Conservation (phyloP, 768 basidiomycete genomes). For the Xerocomellus dryophilus region DNA sequence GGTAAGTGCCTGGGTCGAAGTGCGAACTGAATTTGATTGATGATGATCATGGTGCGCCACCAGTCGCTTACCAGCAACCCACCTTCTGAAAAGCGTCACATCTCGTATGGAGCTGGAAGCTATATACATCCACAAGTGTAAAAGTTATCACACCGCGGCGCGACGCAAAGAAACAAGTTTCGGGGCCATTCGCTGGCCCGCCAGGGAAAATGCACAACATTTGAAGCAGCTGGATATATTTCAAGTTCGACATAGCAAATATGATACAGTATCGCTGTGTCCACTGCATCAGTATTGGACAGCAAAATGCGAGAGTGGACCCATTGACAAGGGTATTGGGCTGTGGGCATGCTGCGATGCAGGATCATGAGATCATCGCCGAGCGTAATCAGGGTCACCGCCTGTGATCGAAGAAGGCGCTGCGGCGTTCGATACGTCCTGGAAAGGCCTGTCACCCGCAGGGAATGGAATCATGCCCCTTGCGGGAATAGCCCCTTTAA, state of each 20-base stretch:
- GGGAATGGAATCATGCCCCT: constrained; percentile 22
- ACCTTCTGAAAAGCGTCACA: constrained; percentile 3
- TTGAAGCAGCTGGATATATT: no score
- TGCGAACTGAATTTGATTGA: constrained; percentile 16
- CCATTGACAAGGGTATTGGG: constrained; percentile 20
- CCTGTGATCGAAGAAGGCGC: constrained; percentile 25
- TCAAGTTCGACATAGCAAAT: no score
- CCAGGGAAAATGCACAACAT: constrained; percentile 15
- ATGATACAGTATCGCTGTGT: not conserved
- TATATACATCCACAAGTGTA: constrained; percentile 4
- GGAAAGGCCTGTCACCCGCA: constrained; percentile 8
- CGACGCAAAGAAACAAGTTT: constrained; percentile 5
- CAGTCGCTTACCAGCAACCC: not conserved
- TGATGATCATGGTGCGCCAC: constrained; percentile 9
- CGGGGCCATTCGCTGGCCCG: constrained; percentile 3
- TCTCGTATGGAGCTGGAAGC: constrained; percentile 8
- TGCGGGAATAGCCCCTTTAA: constrained; percentile 16
- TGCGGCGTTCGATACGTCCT: constrained; percentile 21
- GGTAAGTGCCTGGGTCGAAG: constrained; percentile 12
- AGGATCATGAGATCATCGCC: constrained; percentile 13
- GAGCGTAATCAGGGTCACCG: constrained; percentile 20
- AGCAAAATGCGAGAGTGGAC: constrained; percentile 4
- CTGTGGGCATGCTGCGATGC: constrained; percentile 22
- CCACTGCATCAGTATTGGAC: constrained; percentile 5
- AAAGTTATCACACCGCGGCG: constrained; percentile 8